phyloP scores from a whole-genome alignment of 805 yeast species.

The Monosporozyma solicola region DNA sequence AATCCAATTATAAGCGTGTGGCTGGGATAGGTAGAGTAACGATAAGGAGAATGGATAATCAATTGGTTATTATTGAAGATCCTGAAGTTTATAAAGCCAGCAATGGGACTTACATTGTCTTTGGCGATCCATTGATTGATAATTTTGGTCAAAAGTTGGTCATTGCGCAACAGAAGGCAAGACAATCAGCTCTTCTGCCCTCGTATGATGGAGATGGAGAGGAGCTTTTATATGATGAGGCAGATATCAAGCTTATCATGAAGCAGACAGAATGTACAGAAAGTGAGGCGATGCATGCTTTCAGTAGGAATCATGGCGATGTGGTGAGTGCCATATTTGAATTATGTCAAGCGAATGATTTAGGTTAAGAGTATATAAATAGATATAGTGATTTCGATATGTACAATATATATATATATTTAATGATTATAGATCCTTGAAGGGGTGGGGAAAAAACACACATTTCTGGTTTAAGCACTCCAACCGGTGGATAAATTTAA shows the following conservation, averaged over 20 bases:
- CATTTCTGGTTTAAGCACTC: conserved; percentile 10
- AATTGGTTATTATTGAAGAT: conserved; percentile 75
- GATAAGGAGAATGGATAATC: conserved; percentile 82
- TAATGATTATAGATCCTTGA: background rate
- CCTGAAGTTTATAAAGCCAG: conserved; percentile 94
- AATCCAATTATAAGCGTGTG: conserved; percentile 54
- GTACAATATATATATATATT: conserved; percentile 31
- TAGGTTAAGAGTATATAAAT: background rate
- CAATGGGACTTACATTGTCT: conserved; percentile 45
- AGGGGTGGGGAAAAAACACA: no score
- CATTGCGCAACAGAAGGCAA: conserved; percentile 60
- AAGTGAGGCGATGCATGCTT: conserved; percentile 82
- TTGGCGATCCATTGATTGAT: conserved; percentile 86
- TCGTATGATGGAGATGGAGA: conserved; percentile 1
- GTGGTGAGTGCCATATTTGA: conserved; percentile 90
- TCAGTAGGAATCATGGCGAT: conserved; percentile 81
- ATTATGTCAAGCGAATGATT: background rate
- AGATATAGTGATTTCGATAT: background rate
- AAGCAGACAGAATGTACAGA: conserved; percentile 86
- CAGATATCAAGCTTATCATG: conserved; percentile 73
- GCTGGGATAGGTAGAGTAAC: conserved; percentile 90
- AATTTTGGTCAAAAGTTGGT: conserved; percentile 81
- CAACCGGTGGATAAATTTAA: conserved; percentile 23
- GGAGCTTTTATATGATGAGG: conserved; percentile 57
- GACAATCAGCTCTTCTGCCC: conserved; percentile 36